A percentile compares a stretch with the other conserved stretches of the same genome.
These are phyloP conservation scores for Teratosphaeria nubilosa DNA, from an alignment of 2,329 filamentous ascomycete species.

Conservation along the genomic window DNA sequence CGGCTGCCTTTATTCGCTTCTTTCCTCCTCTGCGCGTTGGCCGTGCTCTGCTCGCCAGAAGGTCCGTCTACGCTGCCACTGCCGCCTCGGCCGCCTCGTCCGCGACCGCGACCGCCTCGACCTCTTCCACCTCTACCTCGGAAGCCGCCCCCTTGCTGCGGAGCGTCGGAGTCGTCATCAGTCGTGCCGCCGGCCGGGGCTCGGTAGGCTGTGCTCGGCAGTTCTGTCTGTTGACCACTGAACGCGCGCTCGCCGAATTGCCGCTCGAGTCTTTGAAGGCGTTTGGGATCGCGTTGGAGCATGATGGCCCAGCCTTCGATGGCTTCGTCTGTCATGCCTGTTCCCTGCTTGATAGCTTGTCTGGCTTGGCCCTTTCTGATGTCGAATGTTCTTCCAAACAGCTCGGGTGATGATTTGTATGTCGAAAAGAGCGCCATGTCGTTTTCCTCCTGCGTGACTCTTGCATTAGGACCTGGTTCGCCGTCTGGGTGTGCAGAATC, in stretches of 20 bases:
- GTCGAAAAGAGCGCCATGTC: slow-evolving; percentile 66
- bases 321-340: slow-evolving; percentile 83
- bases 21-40: slow-evolving; percentile 61
- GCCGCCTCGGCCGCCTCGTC: slow-evolving; percentile 28
- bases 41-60: slow-evolving; percentile 59
- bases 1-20: slow-evolving; percentile 72
- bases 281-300: slow-evolving; percentile 61
- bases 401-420: slow-evolving; percentile 53
- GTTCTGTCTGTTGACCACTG: slow-evolving; percentile 52
- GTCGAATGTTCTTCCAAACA: slow-evolving; percentile 62
- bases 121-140: slow-evolving; percentile 34
- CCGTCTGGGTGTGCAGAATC: slow-evolving; percentile 49
- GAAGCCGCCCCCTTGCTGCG: slow-evolving; percentile 23
- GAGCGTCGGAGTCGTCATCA: slow-evolving; percentile 46
- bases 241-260: slow-evolving; percentile 49
- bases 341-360: slow-evolving; percentile 57
- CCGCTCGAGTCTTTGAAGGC: slow-evolving; percentile 56
- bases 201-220: slow-evolving; percentile 58
- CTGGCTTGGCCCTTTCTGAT: slow-evolving; percentile 58
- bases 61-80: slow-evolving; percentile 51
- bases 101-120: slow-evolving; percentile 43
- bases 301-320: slow-evolving; percentile 93
- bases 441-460: slow-evolving; percentile 29
- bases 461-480: slow-evolving; percentile 40
- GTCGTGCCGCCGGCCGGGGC: slow-evolving; percentile 37